A percentile compares a stretch with the other conserved stretches of the same genome.
Conservation (phyloP, 306 rosid species). For the Citrullus amarus region DNA sequence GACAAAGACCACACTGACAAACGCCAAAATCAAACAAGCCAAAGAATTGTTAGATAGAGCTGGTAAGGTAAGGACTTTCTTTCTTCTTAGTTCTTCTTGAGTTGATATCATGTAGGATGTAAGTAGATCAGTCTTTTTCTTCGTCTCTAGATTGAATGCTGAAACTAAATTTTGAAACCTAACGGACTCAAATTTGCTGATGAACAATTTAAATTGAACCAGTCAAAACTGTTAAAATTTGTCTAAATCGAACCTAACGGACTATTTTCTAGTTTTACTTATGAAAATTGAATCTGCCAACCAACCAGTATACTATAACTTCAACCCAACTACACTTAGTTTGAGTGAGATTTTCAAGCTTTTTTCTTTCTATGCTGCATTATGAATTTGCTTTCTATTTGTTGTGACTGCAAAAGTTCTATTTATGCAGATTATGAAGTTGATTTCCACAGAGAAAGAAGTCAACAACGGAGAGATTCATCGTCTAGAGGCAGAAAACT, state of each 20-base stretch:
- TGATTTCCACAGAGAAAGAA: slow-evolving; percentile 32
- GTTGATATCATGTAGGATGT: background rate
- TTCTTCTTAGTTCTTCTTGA: background rate
- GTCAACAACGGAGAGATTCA: slow-evolving; percentile 21
- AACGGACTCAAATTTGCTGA: background rate
- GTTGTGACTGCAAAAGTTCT: slow-evolving; percentile 11
- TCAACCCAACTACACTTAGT: background rate
- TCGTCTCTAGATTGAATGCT: background rate
- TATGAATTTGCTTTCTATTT: slow-evolving; percentile 4
- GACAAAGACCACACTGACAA: slow-evolving; percentile 44
- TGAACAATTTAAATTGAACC: background rate
- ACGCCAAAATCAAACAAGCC: slow-evolving; percentile 62
- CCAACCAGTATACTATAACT: background rate
- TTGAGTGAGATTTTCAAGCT: background rate
- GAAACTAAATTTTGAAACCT: background rate
- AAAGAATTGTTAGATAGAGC: slow-evolving; percentile 61
- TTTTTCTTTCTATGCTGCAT: background rate
- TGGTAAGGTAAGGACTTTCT: slow-evolving; percentile 52
- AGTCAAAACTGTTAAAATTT: background rate
- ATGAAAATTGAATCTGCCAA: background rate
- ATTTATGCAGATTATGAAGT: slow-evolving; percentile 62
- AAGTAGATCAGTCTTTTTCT: background rate
- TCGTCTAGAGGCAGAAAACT: slow-evolving; percentile 43
- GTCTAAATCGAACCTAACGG: background rate
- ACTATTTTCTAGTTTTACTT: background rate